Evolutionary conservation across 495 filamentous ascomycete genomes (phyloP).

Genomic region (Penicillium ochrochloron): DNA sequence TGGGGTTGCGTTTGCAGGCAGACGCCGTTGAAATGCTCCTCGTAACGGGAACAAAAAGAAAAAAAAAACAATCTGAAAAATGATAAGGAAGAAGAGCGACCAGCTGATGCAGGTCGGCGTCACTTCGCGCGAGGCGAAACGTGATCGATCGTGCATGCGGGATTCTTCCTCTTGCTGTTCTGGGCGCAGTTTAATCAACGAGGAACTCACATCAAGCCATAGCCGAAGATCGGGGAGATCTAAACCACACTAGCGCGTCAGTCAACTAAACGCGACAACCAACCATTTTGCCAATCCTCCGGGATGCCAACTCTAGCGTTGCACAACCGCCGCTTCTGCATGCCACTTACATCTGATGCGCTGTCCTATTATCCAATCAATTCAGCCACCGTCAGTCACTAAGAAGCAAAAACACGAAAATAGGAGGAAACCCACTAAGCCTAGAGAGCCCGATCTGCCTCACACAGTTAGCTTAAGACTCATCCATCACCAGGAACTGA

Average conservation of each 20-base stretch:
- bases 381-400: constrained; percentile 49
- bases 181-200: constrained; percentile 35
- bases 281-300: constrained; percentile 46
- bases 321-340: constrained; percentile 40
- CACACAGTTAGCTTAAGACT: constrained; percentile 40
- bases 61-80: background rate
- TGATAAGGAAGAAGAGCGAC: constrained; percentile 15
- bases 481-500: constrained; percentile 29
- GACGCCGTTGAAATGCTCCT: background rate
- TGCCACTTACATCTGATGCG: constrained; percentile 49
- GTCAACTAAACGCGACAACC: constrained; percentile 47
- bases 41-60: background rate
- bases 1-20: constrained; percentile 11
- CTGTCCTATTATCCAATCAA: constrained; percentile 57
- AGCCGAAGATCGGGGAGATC: constrained; percentile 55
- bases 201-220: constrained; percentile 48
- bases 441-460: constrained; percentile 71
- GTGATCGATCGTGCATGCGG: constrained; percentile 45
- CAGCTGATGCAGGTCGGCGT: constrained; percentile 14
- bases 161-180: constrained; percentile 14
- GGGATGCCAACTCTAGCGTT: constrained; percentile 36
- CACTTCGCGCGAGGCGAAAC: constrained; percentile 32
- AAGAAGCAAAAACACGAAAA: constrained; percentile 13
- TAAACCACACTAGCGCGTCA: constrained; percentile 45
- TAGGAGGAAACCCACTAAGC: constrained; percentile 62